Base-by-base conservation (phyloP, 2,329 filamentous ascomycete species). In the Tolypocladium paradoxum region DNA sequence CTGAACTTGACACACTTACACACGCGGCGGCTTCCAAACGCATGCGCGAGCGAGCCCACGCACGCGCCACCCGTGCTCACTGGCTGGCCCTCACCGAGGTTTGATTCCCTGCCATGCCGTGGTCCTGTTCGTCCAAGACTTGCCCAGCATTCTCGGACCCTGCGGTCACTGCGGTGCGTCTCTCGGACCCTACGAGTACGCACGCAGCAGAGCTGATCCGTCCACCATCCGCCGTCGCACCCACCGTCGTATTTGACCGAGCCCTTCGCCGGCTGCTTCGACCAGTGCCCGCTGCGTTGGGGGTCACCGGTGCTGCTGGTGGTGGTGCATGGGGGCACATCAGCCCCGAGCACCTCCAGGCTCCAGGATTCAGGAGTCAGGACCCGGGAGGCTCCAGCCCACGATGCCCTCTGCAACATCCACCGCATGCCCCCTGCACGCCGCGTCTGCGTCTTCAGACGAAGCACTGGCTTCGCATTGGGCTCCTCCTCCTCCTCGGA, bases 31-130 rank as follows among this genome's bases (percentile, higher is more conserved):
- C 33, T 18, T 16, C 52, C 48, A 40, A 18, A 27, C 35, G 48
- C 33, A 40, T 46, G 43, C 43, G 43, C n/a, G 43, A 11, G 16
- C 14, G 24, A n/a, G n/a, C n/a, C n/a, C n/a, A n/a, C 43, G 31
- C 9, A 5, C 43, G 27, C 27, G 43, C 43, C 27, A 47, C 16
- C 29, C 27, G 18, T 16, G 18, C 43, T 33, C 27, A 48, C 48
- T 40, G n/a, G 27, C 48, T 40, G n/a, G 27, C 52, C 20, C 43
- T 54, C 52, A 54, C 52, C 52, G 52, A 51, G 48, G 34, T 20
- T 36, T 34, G 48, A 37, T 27, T 31, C 43, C 43, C 27, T 31
- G 24, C 43, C 43, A 29, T 20, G 45, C 29, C 46, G 29, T 18
- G 22, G 40, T 18, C 24, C 24, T 18, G 12, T 11, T 18, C 33